Base-by-base conservation (phyloP, 306 rosid species). In the Elaeagnus macrophylla region DNA sequence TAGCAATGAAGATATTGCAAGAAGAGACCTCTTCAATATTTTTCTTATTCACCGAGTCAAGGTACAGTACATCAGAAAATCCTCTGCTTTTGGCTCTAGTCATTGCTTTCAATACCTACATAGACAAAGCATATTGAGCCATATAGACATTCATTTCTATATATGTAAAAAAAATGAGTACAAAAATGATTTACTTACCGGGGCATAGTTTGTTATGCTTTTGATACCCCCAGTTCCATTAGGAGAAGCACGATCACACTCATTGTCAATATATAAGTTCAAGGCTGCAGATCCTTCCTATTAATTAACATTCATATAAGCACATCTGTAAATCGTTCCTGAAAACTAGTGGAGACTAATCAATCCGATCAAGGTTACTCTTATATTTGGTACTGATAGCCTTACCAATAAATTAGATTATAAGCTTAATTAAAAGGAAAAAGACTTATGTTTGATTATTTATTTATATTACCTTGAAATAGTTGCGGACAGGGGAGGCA, bases 401-500 rank as follows among this genome's bases (percentile, higher is more conserved):
- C n/a, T n/a, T n/a, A n/a, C n/a, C n/a, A n/a, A n/a, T n/a, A n/a
- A n/a, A n/a, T n/a, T n/a, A n/a, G 6, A 12, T 10, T 15, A 67
- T 39, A 12, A n/a, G n/a, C 53, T 36, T 0, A 51, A 45, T 49
- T 60, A 19, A 48, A 2, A 9, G 4, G 4, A 25, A 25, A 1
- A 25, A 25, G 4, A 25, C 0, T 20, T 20, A 20, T 20, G 32
- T 20, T 20, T 20, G 32, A 25, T 25, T 25, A 25, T 25, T 25
- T 25, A 5, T 25, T 25, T 25, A 25, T 25, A 25, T 25, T 1
- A 83, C 97, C 80, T 82, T 91, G 82, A 82, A 91, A 56, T 91
- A 91, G 78, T 82, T 87, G 46, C 93, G 71, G 60, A 91, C 99
- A 10, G 99, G 99, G 70, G 96, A 91, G 63, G 89, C 93, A 48